These are phyloP conservation scores for Lupinus albus DNA, from an alignment of 306 rosid species.

Conservation along the genomic window DNA sequence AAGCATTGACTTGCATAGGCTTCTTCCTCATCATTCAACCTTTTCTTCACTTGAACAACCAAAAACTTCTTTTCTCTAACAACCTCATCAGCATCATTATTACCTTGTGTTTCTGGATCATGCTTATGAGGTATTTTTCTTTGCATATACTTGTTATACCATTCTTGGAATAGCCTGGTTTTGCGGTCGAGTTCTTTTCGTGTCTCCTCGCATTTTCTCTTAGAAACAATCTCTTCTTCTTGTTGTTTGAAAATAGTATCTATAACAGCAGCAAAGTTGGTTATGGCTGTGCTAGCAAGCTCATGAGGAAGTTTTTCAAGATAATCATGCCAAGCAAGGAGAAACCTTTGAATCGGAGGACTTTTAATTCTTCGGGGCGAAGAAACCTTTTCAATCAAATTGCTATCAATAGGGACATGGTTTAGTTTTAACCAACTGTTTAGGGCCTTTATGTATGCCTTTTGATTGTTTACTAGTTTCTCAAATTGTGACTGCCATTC, in stretches of 20 bases:
- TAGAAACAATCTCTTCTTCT: constrained; percentile 66
- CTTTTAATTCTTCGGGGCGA: constrained; percentile 76
- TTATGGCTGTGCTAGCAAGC: constrained; percentile 66
- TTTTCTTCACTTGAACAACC: constrained; percentile 64
- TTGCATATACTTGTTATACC: constrained; percentile 72
- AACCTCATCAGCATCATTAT: constrained; percentile 41
- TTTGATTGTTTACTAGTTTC: constrained; percentile 66
- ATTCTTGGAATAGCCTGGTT: constrained; percentile 69
- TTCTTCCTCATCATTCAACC: constrained; percentile 73
- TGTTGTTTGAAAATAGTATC: constrained; percentile 60
- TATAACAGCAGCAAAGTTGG: constrained; percentile 68
- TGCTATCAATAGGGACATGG: constrained; percentile 89
- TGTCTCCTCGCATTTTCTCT: constrained; percentile 72
- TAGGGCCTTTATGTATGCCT: constrained; percentile 70
- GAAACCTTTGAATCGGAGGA: constrained; percentile 69
- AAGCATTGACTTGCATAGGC: constrained; percentile 55
- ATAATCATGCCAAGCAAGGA: constrained; percentile 74
- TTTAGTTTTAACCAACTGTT: constrained; percentile 77
- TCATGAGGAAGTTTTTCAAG: constrained; percentile 86
- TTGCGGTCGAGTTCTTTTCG: constrained; percentile 74
- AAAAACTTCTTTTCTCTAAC: constrained; percentile 60
- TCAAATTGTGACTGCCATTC: constrained; percentile 75
- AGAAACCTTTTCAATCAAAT: constrained; percentile 83
- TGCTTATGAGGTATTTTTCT: constrained; percentile 51
- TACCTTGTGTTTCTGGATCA: constrained; percentile 55